Evolutionary conservation across 345 rosid genomes (phyloP), one percentile per base, ranked within the genome.

Genomic region (Kandelia obovata): DNA sequence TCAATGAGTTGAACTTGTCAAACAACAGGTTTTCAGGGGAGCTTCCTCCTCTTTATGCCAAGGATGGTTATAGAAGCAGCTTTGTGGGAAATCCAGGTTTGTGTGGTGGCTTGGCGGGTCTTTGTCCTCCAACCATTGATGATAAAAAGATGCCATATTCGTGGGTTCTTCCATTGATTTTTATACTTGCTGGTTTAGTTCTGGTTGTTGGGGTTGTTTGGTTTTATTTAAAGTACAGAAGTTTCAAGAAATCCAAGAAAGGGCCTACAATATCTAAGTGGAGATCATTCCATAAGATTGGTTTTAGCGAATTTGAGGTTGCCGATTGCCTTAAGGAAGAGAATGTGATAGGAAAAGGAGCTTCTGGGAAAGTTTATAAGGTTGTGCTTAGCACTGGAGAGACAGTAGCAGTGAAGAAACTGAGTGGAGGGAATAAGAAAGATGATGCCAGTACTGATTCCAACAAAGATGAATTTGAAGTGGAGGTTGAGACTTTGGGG

Each of bases 251-350:
- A 72, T 52, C 71, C 0, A 87, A 83, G 81, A 85, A 71, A 46
- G 77, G 70, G 0, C 53, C 73, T 0, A 63, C 78, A 9, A 69
- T 83, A 43, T 71, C 88, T 0, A 90, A 93, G 80, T 93, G 98
- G 98, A 88, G 83, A 71, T 84, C 95, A 0, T 94, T 94, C 80
- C 98, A 94, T 69, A 89, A 87, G 71, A 82, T 91, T 39, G 95
- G 84, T 28, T 94, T 94, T 43, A 86, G 86, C 23, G 95, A 94
- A 70, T 83, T 66, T 3, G 97, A 94, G 61, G 83, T 91, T 25
- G 68, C 58, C 0, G 76, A 72, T 70, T 83, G 85, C 73, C 91
- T 94, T 7, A 66, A 79, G 31, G 96, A 91, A 76, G 86, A 77
- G 49, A 89, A 87, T 69, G 81, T 94, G 68, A 87, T 94, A 1